Evolutionary conservation across 805 yeast genomes (phyloP).

Genomic region (Metschnikowia anglica): DNA sequence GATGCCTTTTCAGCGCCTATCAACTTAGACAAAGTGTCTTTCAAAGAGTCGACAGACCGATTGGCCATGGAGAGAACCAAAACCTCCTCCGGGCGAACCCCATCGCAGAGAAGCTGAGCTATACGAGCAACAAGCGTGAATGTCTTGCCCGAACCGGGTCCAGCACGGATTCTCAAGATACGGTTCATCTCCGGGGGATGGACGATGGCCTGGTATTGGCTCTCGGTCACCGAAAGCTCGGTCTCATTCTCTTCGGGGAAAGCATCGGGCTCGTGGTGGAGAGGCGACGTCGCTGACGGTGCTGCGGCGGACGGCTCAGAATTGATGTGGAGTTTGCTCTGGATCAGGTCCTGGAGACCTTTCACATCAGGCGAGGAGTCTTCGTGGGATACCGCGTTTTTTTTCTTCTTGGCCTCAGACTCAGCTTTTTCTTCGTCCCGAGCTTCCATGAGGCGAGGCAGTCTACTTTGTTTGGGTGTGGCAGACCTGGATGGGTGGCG

Average conservation of each 20-base stretch:
- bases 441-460: too few relatives aligned
- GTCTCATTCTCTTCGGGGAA: neutral
- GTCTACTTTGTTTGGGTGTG: too few relatives aligned
- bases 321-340: neutral
- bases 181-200: slow-evolving; percentile 39
- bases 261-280: neutral
- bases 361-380: too few relatives aligned
- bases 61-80: slow-evolving; percentile 68
- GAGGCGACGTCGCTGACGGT: too few relatives aligned
- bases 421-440: too few relatives aligned
- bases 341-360: too few relatives aligned
- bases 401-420: too few relatives aligned
- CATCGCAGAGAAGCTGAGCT: slow-evolving; percentile 41
- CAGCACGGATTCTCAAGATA: slow-evolving; percentile 56
- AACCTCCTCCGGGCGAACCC: slow-evolving; percentile 51
- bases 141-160: slow-evolving; percentile 78
- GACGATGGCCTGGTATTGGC: slow-evolving; percentile 48
- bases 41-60: slow-evolving; percentile 56
- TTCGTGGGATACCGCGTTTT: too few relatives aligned
- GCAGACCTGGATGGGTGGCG: too few relatives aligned
- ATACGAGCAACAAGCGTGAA: slow-evolving; percentile 55
- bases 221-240: slow-evolving; percentile 30
- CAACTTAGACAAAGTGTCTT: slow-evolving; percentile 28
- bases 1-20: slow-evolving; percentile 52
- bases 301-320: neutral